Conservation (phyloP, 2,329 filamentous ascomycete species). For the Daldinia eschscholtzii region DNA sequence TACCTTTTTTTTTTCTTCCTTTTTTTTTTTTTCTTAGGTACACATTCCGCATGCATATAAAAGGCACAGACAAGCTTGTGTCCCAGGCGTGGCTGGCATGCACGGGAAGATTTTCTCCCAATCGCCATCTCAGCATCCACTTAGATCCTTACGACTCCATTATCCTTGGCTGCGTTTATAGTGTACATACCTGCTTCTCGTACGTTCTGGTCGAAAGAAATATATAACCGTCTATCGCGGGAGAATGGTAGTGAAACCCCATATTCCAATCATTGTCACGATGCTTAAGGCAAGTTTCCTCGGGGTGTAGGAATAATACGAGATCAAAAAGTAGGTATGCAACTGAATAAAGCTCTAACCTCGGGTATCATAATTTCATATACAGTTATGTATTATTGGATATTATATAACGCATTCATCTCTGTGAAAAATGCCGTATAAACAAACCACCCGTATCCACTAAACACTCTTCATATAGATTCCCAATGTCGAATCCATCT, state of each 20-base stretch:
- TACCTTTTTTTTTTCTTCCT: neutral
- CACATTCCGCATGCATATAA: slow-evolving; percentile 12
- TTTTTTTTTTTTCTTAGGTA: neutral
- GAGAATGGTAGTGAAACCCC: neutral
- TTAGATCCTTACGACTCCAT: slow-evolving; percentile 9
- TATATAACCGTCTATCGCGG: slow-evolving; percentile 8
- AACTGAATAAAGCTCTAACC: slow-evolving; percentile 3
- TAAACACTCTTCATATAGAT: neutral
- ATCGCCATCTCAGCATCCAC: slow-evolving; percentile 5
- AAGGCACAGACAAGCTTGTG: slow-evolving; percentile 6
- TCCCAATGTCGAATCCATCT: too few species aligned
- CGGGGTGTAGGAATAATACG: neutral
- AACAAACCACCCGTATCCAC: neutral
- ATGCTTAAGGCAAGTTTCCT: neutral
- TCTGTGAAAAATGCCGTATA: neutral
- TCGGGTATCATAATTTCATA: slow-evolving; percentile 8
- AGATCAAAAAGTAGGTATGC: neutral
- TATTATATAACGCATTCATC: slow-evolving; percentile 5
- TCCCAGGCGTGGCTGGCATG: neutral
- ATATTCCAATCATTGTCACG: slow-evolving; percentile 5
- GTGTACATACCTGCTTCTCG: slow-evolving; percentile 4
- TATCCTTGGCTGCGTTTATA: neutral
- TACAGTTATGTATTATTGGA: neutral
- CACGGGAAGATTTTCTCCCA: slow-evolving; percentile 7
- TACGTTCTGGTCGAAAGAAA: slow-evolving; percentile 1